Conservation (phyloP, 352 stramenopile species). For the Globisporangium nodosum region DNA sequence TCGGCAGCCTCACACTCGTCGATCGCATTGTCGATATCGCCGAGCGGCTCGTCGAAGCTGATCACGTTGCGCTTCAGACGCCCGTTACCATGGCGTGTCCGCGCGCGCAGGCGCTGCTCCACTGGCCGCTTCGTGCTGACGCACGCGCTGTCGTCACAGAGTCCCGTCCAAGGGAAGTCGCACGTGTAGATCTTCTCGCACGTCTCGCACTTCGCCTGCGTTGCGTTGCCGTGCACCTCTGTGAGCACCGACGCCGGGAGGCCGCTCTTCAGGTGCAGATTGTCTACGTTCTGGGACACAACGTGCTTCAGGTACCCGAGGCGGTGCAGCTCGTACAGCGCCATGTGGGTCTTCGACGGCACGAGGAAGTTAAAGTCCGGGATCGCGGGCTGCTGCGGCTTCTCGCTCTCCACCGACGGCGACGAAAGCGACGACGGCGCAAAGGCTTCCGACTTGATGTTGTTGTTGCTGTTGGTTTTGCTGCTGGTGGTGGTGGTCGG, state of each 20-base stretch:
- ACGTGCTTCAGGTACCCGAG: constrained; percentile 71
- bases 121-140: constrained; percentile 60
- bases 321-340: constrained; percentile 66
- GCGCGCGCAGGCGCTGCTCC: constrained; percentile 51
- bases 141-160: constrained; percentile 60
- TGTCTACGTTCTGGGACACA: constrained; percentile 83
- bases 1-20: constrained; percentile 74
- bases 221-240: constrained; percentile 81
- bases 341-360: constrained; percentile 79
- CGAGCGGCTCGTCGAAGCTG: constrained; percentile 73
- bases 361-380: constrained; percentile 65
- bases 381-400: constrained; percentile 17
- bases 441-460: not conserved
- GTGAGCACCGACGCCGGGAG: constrained; percentile 46
- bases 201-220: constrained; percentile 76
- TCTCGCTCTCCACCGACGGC: constrained; percentile 12
- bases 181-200: constrained; percentile 80
- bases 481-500: not conserved
- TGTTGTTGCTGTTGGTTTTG: not conserved
- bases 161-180: constrained; percentile 60
- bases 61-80: constrained; percentile 73
- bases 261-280: constrained; percentile 79
- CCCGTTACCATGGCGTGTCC: constrained; percentile 73
- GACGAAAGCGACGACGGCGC: constrained; percentile 2
- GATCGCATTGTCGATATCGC: constrained; percentile 74